Percentiles rank a stretch among this genome's conserved stretches.
These are phyloP conservation scores for Cladosporium sp. DNA, from an alignment of 2,329 filamentous ascomycete genomes.

Conservation along the genomic window DNA sequence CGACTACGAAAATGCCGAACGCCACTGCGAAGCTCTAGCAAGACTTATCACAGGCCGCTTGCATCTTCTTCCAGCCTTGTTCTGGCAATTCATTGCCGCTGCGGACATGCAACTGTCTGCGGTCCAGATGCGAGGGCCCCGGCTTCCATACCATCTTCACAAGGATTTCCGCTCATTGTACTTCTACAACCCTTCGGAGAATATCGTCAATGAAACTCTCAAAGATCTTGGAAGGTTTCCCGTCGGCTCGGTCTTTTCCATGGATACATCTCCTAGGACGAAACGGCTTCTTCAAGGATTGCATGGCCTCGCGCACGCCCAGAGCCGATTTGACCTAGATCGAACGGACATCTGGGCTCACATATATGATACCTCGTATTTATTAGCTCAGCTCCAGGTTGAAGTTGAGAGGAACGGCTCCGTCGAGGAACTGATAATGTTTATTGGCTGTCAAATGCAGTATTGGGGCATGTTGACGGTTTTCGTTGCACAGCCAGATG, in stretches of 20 bases:
- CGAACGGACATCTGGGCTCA: background rate
- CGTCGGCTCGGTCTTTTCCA: background rate
- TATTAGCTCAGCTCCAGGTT: background rate
- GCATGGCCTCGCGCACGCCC: background rate
- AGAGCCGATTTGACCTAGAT: background rate
- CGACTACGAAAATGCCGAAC: background rate
- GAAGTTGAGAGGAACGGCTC: background rate
- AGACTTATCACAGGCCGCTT: background rate
- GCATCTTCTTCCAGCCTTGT: background rate
- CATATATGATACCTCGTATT: background rate
- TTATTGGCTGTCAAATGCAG: background rate
- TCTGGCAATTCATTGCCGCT: background rate
- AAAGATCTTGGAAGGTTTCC: background rate
- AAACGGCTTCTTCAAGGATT: background rate
- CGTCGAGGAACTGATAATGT: background rate
- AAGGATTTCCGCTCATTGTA: background rate
- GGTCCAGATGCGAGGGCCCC: background rate
- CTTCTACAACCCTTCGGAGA: background rate
- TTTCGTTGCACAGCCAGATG: background rate
- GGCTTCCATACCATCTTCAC: background rate
- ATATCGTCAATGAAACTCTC: background rate
- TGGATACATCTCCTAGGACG: background rate
- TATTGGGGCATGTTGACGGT: background rate
- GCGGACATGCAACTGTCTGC: background rate
- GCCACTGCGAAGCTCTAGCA: background rate